A percentile compares a stretch with the other conserved stretches of the same genome.
Evolutionary conservation across 345 rosid genomes (phyloP).

Genomic region (Cardiospermum halicacabum): DNA sequence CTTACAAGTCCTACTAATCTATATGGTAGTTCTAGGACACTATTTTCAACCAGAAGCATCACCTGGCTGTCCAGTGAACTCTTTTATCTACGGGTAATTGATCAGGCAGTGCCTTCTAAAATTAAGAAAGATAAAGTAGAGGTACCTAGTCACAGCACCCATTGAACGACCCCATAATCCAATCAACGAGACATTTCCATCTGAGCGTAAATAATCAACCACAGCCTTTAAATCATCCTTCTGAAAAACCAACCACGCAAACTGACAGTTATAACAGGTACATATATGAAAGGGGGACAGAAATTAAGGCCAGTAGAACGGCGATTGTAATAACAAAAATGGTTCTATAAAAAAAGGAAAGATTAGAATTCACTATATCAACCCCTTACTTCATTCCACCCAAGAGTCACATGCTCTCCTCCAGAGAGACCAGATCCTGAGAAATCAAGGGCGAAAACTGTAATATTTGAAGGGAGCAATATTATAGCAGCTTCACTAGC

Average conservation of each 20-base stretch:
- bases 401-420: conserved; percentile 83
- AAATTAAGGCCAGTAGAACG: not conserved
- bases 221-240: conserved; percentile 84
- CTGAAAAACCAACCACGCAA: conserved; percentile 43
- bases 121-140: conserved; percentile 12
- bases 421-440: conserved; percentile 90
- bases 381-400: conserved; percentile 77
- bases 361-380: not conserved
- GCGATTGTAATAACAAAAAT: not conserved
- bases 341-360: not conserved
- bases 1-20: not conserved
- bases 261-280: conserved; percentile 7
- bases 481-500: conserved; percentile 92
- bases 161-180: conserved; percentile 97
- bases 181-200: conserved; percentile 87
- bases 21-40: not conserved
- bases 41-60: not conserved
- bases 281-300: not conserved
- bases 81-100: not conserved
- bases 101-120: not conserved
- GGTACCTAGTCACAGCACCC: conserved; percentile 93
- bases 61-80: not conserved
- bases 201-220: conserved; percentile 75
- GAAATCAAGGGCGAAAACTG: conserved; percentile 90
- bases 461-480: conserved; percentile 78